A percentile compares a stretch with the other conserved stretches of the same genome.
phyloP scores from a whole-genome alignment of 1,139 yeast species.

The Taphrina betulina region DNA sequence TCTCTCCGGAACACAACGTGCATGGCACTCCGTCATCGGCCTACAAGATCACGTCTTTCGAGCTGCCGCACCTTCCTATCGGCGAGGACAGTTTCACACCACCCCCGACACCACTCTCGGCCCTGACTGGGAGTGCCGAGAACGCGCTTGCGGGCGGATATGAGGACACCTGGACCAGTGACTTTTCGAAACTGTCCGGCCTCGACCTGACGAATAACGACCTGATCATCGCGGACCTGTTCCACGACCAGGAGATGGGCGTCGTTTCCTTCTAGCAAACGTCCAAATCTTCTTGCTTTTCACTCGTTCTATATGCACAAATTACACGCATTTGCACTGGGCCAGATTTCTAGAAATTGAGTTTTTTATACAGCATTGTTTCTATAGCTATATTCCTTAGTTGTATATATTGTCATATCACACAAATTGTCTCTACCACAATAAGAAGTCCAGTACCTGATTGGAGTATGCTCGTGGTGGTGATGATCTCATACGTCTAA shows the following conservation, averaged over 20 bases:
- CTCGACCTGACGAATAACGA: constrained; percentile 2
- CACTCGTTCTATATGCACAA: neutral
- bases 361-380: no score
- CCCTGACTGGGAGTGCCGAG: constrained; percentile 3
- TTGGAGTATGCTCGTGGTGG: no score
- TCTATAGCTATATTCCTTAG: no score
- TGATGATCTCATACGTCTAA: no score
- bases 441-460: no score
- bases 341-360: no score
- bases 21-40: neutral
- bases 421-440: no score
- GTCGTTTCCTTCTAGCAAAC: no score
- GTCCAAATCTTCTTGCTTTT: neutral
- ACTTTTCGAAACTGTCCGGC: constrained; percentile 2
- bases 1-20: constrained; percentile 17
- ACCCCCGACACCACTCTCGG: constrained; percentile 27
- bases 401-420: no score
- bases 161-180: neutral
- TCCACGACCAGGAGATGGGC: constrained; percentile 7
- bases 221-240: constrained; percentile 7
- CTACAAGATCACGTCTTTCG: neutral
- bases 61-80: neutral
- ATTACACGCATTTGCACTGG: neutral
- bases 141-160: constrained; percentile 10
- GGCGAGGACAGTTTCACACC: constrained; percentile 8